Evolutionary conservation across 768 basidiomycete species (phyloP), one percentile per base, ranked within the genome.

Genomic region (Pulveroboletus sp.): DNA sequence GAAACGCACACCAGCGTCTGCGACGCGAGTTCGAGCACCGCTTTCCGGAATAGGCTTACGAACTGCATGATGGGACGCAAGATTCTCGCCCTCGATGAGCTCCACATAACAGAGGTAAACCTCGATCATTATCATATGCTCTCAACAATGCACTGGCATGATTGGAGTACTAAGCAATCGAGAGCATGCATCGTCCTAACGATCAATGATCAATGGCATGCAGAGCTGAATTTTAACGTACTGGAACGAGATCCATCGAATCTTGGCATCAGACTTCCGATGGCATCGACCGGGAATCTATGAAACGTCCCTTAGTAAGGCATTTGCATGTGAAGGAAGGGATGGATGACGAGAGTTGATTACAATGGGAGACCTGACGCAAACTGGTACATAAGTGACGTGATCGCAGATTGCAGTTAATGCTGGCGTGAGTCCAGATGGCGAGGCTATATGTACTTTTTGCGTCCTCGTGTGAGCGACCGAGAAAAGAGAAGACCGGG

Each of bases 161-260:
- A 36, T 58, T 58, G 47, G 36, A 57, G 16, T 38, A 43, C 16
- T 13, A 40, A 24, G 19, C 16, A 8, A 47, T 35, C 26, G 31
- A 27, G 38, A 11, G 36, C n/a, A n/a, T n/a, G n/a, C n/a, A n/a
- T n/a, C n/a, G n/a, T n/a, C n/a, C n/a, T 29, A 12, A 12, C 6
- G 27, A 29, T 36, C 23, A 31, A 19, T 19, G 34, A n/a, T 35
- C 17, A 19, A 16, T 35, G 19, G 34, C 19, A 17, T 29, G 12
- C 34, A 17, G 14, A 35, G 40, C 38, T 22, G 35, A 50, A 40
- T 38, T 39, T 39, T 45, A 34, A 57, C 54, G 51, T 50, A 63
- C 50, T 39, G 73, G 69, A 75, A 74, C 76, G 74, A 78, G 39
- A 77, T 72, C 69, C 73, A 42, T 72, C 56, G 41, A 77, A 13